Percentiles rank a stretch among this genome's conserved stretches.
Evolutionary conservation across 441 rosid genomes (phyloP).

Genomic region (Raphanus hybrid): DNA sequence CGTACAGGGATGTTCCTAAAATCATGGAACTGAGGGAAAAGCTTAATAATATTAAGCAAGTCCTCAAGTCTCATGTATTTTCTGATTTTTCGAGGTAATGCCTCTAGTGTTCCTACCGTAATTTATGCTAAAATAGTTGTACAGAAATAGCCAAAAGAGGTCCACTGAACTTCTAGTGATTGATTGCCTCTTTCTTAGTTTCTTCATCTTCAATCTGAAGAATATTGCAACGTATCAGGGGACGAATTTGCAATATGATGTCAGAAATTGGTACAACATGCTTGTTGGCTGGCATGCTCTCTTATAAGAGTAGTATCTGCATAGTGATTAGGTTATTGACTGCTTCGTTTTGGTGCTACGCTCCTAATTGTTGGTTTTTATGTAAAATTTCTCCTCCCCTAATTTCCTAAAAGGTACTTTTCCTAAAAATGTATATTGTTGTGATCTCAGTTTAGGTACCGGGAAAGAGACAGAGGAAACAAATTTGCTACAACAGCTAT

Average conservation of each 20-base stretch:
- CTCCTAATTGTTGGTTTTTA: background rate
- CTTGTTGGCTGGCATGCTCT: slow-evolving; percentile 13
- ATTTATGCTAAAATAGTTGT: slow-evolving; percentile 5
- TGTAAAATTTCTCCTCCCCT: background rate
- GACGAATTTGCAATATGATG: background rate
- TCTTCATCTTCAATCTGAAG: slow-evolving; percentile 1
- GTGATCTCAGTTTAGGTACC: slow-evolving; percentile 91
- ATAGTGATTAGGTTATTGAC: slow-evolving; percentile 11
- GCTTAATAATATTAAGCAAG: slow-evolving; percentile 92
- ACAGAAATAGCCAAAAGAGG: slow-evolving; percentile 6
- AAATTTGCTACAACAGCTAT: slow-evolving; percentile 87
- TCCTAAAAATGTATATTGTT: slow-evolving; percentile 29
- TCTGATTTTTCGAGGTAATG: slow-evolving; percentile 96
- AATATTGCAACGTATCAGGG: slow-evolving; percentile 3
- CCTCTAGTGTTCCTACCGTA: background rate
- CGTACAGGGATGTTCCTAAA: slow-evolving; percentile 96
- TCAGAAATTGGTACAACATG: slow-evolving; percentile 5
- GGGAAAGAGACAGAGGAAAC: slow-evolving; percentile 96
- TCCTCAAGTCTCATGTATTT: slow-evolving; percentile 94
- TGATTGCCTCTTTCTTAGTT: slow-evolving; percentile 16
- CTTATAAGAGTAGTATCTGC: slow-evolving; percentile 10
- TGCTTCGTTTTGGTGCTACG: background rate
- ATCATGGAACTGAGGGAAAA: slow-evolving; percentile 97
- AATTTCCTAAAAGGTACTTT: slow-evolving; percentile 6
- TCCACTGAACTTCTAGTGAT: slow-evolving; percentile 26